Percentiles rank a stretch among this genome's conserved stretches.
These are phyloP conservation scores for Debaryomyces prosopidis DNA, from an alignment of 805 yeast species.

Conservation along the genomic window DNA sequence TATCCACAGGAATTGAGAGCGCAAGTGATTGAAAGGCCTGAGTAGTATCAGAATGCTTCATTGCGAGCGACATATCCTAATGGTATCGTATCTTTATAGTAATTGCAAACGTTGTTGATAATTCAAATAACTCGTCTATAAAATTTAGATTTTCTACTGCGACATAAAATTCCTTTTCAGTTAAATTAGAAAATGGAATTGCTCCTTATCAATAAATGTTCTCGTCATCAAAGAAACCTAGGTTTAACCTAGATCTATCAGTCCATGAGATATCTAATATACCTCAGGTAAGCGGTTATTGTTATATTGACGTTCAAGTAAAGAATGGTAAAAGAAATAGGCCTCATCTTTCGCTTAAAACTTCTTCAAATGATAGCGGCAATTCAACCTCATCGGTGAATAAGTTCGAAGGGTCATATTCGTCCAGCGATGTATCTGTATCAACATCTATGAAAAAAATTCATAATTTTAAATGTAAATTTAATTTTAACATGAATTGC, in stretches of 20 bases:
- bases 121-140: no score
- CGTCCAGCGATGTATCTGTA: slow-evolving; percentile 20
- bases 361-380: not conserved
- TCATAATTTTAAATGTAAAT: slow-evolving; percentile 41
- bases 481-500: slow-evolving; percentile 33
- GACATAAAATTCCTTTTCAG: not conserved
- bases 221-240: slow-evolving; percentile 44
- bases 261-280: slow-evolving; percentile 77
- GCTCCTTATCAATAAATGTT: slow-evolving; percentile 1
- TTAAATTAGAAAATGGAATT: not conserved
- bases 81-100: no score
- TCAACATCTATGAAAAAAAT: slow-evolving; percentile 32
- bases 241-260: slow-evolving; percentile 58
- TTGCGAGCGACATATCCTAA: no score
- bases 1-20: slow-evolving; percentile 27
- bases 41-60: not conserved
- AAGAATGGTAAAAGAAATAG: slow-evolving; percentile 42
- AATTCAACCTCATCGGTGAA: not conserved
- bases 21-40: slow-evolving; percentile 21
- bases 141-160: not conserved
- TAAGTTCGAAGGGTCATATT: not conserved
- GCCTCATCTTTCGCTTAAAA: not conserved
- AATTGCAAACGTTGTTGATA: no score
- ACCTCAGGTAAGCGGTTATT: slow-evolving; percentile 73
- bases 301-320: slow-evolving; percentile 64